Conservation (phyloP, 345 rosid genomes). For the Eucalyptus rudis region DNA sequence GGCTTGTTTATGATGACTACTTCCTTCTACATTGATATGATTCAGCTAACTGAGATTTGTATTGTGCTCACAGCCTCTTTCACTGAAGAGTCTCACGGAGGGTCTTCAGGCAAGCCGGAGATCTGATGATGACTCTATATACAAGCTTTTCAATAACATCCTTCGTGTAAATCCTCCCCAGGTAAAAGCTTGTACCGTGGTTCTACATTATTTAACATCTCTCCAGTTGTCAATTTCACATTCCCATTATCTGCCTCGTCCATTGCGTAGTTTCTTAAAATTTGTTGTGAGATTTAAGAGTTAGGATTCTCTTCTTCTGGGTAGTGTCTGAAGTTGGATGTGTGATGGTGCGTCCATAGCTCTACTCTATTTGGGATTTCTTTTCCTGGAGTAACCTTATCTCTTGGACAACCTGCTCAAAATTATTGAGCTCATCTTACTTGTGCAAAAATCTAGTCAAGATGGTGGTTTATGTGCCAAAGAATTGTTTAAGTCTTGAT, state of each 20-base stretch:
- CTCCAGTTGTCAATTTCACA: background rate
- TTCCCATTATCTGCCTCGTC: background rate
- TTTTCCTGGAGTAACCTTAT: background rate
- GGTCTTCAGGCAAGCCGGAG: conserved; percentile 54
- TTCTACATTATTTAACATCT: background rate
- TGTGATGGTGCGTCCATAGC: background rate
- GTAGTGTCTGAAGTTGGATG: background rate
- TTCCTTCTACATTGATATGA: background rate
- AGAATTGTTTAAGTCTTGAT: background rate
- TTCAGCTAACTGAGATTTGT: background rate
- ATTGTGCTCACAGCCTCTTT: conserved; percentile 56
- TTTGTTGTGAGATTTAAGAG: background rate
- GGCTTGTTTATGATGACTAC: background rate
- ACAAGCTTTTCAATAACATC: conserved; percentile 76
- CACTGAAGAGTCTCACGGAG: conserved; percentile 78
- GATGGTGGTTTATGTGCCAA: background rate
- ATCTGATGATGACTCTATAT: conserved; percentile 51
- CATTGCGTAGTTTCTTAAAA: background rate
- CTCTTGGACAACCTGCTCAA: background rate
- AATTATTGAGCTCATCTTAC: background rate
- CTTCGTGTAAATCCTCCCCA: conserved; percentile 61
- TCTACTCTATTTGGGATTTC: background rate
- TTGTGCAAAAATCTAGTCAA: background rate
- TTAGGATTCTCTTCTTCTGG: background rate
- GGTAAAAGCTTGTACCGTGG: conserved; percentile 17